Conservation (phyloP, 2,329 filamentous ascomycete genomes). For the Pseudopithomyces maydicus region DNA sequence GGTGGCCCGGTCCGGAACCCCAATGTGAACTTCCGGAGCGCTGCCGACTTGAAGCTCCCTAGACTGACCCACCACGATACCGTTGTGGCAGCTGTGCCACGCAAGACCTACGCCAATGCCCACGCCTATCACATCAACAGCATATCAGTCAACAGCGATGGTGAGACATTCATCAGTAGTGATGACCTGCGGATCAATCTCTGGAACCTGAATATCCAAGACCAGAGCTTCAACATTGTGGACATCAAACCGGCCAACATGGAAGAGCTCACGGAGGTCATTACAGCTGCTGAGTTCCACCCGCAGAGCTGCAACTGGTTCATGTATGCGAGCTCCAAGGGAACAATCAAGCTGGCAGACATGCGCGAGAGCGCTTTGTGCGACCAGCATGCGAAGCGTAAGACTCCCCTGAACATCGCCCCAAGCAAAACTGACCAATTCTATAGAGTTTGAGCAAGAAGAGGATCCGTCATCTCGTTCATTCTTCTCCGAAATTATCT, state of each 20-base stretch:
- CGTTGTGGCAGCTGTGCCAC: conserved; percentile 92
- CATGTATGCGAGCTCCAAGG: conserved; percentile 99
- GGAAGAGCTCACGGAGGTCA: conserved; percentile 98
- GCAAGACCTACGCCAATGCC: conserved; percentile 95
- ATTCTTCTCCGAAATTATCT: conserved; percentile 99
- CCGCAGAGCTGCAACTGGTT: conserved; percentile 99
- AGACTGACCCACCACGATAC: conserved; percentile 98
- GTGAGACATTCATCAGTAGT: conserved; percentile 98
- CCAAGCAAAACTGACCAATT: conserved; percentile 10
- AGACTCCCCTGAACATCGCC: conserved; percentile 41
- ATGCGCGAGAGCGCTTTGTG: conserved; percentile 97
- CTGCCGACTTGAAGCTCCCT: conserved; percentile 87
- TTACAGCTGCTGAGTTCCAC: conserved; percentile 97
- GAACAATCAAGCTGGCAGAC: conserved; percentile 97
- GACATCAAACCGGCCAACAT: conserved; percentile 99
- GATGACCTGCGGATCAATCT: conserved; percentile 97
- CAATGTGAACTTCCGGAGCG: conserved; percentile 75
- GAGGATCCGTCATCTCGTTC: conserved; percentile 96
- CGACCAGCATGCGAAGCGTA: conserved; percentile 94
- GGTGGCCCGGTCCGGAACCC: conserved; percentile 78
- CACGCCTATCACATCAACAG: conserved; percentile 99
- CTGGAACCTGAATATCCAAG: conserved; percentile 99
- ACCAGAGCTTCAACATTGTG: conserved; percentile 99
- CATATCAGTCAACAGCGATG: conserved; percentile 99
- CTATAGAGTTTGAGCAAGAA: conserved; percentile 93